A percentile compares a stretch with the other conserved stretches of the same genome.
phyloP scores from a whole-genome alignment of 1,284 basidiomycete species.

The Cryptococcus sp. region DNA sequence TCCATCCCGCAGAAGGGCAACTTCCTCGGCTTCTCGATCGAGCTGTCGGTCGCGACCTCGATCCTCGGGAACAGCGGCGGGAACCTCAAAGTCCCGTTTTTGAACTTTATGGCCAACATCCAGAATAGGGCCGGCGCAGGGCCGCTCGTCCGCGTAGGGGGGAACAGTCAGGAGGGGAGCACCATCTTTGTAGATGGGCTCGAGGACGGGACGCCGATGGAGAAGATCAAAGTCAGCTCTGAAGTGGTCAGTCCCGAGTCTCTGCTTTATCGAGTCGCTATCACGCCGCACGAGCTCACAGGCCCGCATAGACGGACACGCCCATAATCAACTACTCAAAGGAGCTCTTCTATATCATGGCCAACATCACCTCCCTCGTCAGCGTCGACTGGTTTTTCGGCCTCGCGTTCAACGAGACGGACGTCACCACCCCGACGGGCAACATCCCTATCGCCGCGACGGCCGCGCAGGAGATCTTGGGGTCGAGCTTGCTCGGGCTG shows the following conservation, averaged over 20 bases:
- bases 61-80: conserved; percentile 56
- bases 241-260: conserved; percentile 18
- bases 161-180: conserved; percentile 65
- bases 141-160: conserved; percentile 64
- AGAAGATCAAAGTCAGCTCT: conserved; percentile 33
- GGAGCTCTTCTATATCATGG: conserved; percentile 59
- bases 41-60: conserved; percentile 65
- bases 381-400: conserved; percentile 62
- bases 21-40: conserved; percentile 68
- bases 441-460: conserved; percentile 60
- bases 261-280: background rate
- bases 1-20: conserved; percentile 58
- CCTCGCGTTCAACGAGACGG: conserved; percentile 55
- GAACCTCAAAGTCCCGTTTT: conserved; percentile 56
- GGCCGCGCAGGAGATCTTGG: conserved; percentile 56
- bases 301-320: conserved; percentile 50
- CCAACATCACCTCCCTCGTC: conserved; percentile 58
- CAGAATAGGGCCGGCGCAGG: conserved; percentile 58
- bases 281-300: background rate
- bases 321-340: conserved; percentile 59
- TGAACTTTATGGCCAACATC: conserved; percentile 70
- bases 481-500: conserved; percentile 59
- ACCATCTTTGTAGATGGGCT: conserved; percentile 53
- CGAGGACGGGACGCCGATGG: conserved; percentile 53
- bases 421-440: conserved; percentile 29